phyloP scores from a whole-genome alignment of 495 filamentous ascomycete species.

The Cudoniella acicularis region DNA sequence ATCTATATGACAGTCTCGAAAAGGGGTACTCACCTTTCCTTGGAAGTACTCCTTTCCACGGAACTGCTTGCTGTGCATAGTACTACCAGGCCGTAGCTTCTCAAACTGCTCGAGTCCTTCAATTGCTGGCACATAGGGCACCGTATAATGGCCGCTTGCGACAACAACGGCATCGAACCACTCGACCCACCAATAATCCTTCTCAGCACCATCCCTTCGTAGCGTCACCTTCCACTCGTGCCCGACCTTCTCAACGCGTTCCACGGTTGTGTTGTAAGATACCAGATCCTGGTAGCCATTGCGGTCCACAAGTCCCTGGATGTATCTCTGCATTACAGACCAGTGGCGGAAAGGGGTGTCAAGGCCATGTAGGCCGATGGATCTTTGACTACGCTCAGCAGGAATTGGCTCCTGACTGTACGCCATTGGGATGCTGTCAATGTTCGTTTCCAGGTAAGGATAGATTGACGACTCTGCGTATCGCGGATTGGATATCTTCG shows the following conservation, averaged over 20 bases:
- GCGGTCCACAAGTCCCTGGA: slow-evolving; percentile 30
- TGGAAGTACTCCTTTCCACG: slow-evolving; percentile 20
- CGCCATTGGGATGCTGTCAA: slow-evolving; percentile 34
- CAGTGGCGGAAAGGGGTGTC: slow-evolving; percentile 37
- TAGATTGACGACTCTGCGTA: slow-evolving; percentile 47
- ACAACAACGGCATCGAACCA: slow-evolving; percentile 78
- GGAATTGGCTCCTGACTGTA: slow-evolving; percentile 40
- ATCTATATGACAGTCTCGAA: slow-evolving; percentile 32
- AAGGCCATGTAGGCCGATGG: slow-evolving; percentile 30
- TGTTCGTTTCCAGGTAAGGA: slow-evolving; percentile 41
- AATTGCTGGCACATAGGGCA: slow-evolving; percentile 66
- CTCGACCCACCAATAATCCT: slow-evolving; percentile 43
- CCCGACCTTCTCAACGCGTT: slow-evolving; percentile 30
- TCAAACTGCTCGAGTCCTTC: slow-evolving; percentile 54
- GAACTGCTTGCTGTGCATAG: slow-evolving; percentile 69
- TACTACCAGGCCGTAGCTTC: slow-evolving; percentile 51
- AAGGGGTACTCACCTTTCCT: slow-evolving; percentile 36
- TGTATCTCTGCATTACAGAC: slow-evolving; percentile 32
- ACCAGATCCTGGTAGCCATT: slow-evolving; percentile 33
- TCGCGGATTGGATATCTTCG: slow-evolving; percentile 37
- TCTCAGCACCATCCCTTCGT: slow-evolving; percentile 26
- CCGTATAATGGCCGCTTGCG: slow-evolving; percentile 74
- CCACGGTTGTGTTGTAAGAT: slow-evolving; percentile 37
- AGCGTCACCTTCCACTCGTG: slow-evolving; percentile 32
- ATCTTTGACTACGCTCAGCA: slow-evolving; percentile 22